Evolutionary conservation across 2,329 filamentous ascomycete species (phyloP).

Genomic region (Didymella sp.): DNA sequence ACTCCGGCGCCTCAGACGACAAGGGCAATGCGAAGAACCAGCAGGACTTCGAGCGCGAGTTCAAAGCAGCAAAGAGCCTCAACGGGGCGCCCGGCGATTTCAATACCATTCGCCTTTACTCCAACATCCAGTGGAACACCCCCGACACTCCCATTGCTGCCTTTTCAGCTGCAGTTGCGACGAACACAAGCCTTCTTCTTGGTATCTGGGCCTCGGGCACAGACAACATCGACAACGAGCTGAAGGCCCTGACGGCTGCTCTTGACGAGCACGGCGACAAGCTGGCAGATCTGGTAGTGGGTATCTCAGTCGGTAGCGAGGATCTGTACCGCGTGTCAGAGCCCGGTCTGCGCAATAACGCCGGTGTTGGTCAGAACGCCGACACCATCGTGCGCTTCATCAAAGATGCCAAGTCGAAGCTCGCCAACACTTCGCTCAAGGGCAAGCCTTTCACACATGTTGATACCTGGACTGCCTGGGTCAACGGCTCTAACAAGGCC

Average conservation of each 20-base stretch:
- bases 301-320: conserved; percentile 49
- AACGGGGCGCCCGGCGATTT: conserved; percentile 69
- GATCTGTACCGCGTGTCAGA: conserved; percentile 73
- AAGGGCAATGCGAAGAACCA: conserved; percentile 60
- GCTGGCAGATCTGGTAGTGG: conserved; percentile 59
- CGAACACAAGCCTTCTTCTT: conserved; percentile 47
- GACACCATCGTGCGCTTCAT: conserved; percentile 67
- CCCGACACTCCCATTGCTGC: conserved; percentile 66
- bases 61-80: conserved; percentile 68
- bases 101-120: conserved; percentile 74
- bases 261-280: conserved; percentile 49
- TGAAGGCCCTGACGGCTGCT: conserved; percentile 42
- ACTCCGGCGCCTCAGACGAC: conserved; percentile 43
- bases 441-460: conserved; percentile 55
- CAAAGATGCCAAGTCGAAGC: conserved; percentile 51
- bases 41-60: conserved; percentile 72
- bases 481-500: conserved; percentile 45
- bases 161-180: conserved; percentile 46
- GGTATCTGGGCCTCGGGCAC: conserved; percentile 62
- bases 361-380: conserved; percentile 69
- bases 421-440: conserved; percentile 67
- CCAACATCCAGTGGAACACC: conserved; percentile 73
- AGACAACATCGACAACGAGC: conserved; percentile 44
- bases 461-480: conserved; percentile 49
- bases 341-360: conserved; percentile 67